Base-by-base conservation (phyloP, 495 filamentous ascomycete genomes). In the Podospora anserina region DNA sequence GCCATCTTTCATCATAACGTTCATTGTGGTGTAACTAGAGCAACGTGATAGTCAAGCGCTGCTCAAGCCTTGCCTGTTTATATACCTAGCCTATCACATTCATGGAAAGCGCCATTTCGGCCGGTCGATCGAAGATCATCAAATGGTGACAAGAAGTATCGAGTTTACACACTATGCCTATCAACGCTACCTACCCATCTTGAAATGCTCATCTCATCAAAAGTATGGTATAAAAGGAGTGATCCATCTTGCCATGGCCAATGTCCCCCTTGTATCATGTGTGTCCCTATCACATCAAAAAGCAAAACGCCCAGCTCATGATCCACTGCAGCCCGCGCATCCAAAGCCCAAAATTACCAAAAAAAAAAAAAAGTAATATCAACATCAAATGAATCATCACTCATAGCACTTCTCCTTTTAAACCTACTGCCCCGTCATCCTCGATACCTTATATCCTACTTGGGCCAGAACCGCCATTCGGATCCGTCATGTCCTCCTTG, bases 401-500 rank as follows among this genome's bases (percentile, higher is more conserved):
- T 49, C 39, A 49, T 16, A 13, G 13, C 39, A 49, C 13, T 49
- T 11, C 39, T 11, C 39, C 9, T 49, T 49, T 49, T 49, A 6
- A 3, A 11, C 13, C 39, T 11, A 16, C 55, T 58, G 23, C 55
- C 55, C 55, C n/a, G 7, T 18, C 18, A 18, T 58, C 55, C 39
- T 49, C 9, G 3, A 18, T 13, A 49, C 6, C 39, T 49, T 49
- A 49, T 49, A 16, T 20, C 18, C 6, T 19, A 3, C n/a, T n/a
- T 5, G 55, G n/a, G 3, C 55, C 55, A 3, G 55, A 11, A 2
- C 55, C 55, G 13, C 30, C 55, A 64, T 34, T 64, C 28, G 13
- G 44, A 60, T 11, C 60, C 20, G 5, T 62, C 66, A 68, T 68
- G 30, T 68, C 66, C 23, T 68, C 66, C 16, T 23, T 65, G 57